Conservation (phyloP, 257 asterid species). For the Linaria vulgaris region DNA sequence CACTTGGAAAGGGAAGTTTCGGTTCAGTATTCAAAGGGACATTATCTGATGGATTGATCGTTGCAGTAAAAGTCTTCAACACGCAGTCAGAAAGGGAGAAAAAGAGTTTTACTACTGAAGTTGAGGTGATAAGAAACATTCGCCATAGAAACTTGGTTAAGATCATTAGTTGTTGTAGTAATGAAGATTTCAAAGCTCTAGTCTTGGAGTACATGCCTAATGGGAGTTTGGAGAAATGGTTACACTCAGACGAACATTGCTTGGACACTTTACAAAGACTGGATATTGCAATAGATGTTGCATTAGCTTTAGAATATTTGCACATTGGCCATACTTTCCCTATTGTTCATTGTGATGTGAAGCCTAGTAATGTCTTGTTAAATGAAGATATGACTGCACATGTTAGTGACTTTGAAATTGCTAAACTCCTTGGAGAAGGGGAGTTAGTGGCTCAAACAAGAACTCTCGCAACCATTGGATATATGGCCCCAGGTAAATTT, state of each 20-base stretch:
- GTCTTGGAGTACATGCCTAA: too few relatives aligned
- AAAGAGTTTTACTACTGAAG: constrained; percentile 24
- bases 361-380: constrained; percentile 38
- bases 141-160: constrained; percentile 37
- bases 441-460: constrained; percentile 20
- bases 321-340: constrained; percentile 34
- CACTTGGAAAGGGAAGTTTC: too few relatives aligned
- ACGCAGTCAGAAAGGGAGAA: constrained; percentile 27
- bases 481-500: constrained; percentile 10
- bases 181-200: too few relatives aligned
- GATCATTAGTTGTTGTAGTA: too few relatives aligned
- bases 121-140: constrained; percentile 31
- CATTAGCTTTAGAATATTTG: constrained; percentile 41
- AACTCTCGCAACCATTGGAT: too few relatives aligned
- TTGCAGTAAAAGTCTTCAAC: constrained; percentile 43
- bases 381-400: constrained; percentile 38
- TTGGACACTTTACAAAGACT: constrained; percentile 27
- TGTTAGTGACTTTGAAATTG: constrained; percentile 47
- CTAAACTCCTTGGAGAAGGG: constrained; percentile 28
- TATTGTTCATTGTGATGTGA: constrained; percentile 43
- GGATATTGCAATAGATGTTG: constrained; percentile 37
- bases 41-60: too few relatives aligned
- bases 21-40: too few relatives aligned
- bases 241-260: neutral
- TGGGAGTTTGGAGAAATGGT: too few relatives aligned